These are phyloP conservation scores for Arachis stenosperma DNA, from an alignment of 306 rosid species.

Conservation along the genomic window DNA sequence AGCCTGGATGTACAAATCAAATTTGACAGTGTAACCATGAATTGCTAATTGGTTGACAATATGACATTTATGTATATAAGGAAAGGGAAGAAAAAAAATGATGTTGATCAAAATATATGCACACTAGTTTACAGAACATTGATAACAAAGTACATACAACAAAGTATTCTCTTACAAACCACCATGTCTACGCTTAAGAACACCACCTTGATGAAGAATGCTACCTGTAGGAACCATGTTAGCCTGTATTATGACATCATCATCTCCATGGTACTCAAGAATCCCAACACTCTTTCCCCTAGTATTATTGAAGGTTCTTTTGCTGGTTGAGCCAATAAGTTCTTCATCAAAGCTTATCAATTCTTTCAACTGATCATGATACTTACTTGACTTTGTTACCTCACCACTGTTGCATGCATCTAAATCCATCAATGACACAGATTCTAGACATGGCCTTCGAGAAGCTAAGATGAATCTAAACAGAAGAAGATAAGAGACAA, in stretches of 20 bases:
- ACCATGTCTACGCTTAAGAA: conserved; percentile 59
- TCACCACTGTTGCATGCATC: conserved; percentile 51
- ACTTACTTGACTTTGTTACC: conserved; percentile 50
- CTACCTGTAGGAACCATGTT: conserved; percentile 44
- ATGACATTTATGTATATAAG: too few species aligned
- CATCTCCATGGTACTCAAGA: conserved; percentile 31
- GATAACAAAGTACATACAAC: background rate
- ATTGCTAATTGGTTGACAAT: too few species aligned
- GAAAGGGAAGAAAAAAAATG: background rate
- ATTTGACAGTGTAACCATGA: too few species aligned
- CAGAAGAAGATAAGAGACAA: conserved; percentile 49
- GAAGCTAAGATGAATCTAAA: conserved; percentile 39
- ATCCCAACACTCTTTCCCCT: conserved; percentile 10
- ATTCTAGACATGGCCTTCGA: conserved; percentile 39
- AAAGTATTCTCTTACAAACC: conserved; percentile 7
- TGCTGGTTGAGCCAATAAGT: background rate
- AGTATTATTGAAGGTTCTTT: conserved; percentile 5
- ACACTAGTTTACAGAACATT: background rate
- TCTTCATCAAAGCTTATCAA: conserved; percentile 47
- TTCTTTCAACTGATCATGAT: conserved; percentile 60
- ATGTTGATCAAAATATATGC: background rate
- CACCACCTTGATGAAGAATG: conserved; percentile 42
- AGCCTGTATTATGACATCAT: conserved; percentile 40
- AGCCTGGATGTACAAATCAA: too few species aligned
- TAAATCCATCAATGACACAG: conserved; percentile 58